A percentile compares a stretch with the other conserved stretches of the same genome.
phyloP scores from a whole-genome alignment of 2,329 filamentous ascomycete genomes.

The Lasiodiplodia citricola region DNA sequence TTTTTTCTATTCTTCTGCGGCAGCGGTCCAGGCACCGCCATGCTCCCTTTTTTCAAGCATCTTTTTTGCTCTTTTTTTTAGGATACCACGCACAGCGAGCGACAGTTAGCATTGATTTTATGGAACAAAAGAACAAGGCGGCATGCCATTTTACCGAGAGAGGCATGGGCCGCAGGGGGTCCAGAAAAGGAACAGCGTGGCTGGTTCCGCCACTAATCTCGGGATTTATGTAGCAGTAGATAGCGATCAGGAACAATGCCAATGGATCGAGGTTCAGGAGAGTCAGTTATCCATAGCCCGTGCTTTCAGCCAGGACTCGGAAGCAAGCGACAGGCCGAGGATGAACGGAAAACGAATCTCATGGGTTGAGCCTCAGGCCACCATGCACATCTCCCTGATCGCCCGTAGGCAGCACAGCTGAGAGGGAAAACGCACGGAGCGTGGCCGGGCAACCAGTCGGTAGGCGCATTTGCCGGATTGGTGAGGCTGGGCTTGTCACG shows the following conservation, averaged over 20 bases:
- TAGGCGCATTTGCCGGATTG: neutral
- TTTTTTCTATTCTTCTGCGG: constrained; percentile 1
- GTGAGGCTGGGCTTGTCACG: neutral
- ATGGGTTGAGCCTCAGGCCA: constrained; percentile 16
- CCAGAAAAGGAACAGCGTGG: constrained; percentile 5
- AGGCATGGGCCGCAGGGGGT: constrained; percentile 16
- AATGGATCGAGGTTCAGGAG: constrained; percentile 6
- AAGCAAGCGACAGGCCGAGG: neutral
- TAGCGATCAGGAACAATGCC: constrained; percentile 24
- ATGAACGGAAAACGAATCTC: constrained; percentile 4
- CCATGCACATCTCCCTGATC: neutral
- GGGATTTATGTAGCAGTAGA: constrained; percentile 26
- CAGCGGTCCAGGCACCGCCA: neutral
- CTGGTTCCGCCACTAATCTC: constrained; percentile 10
- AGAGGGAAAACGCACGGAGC: neutral
- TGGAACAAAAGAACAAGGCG: constrained; percentile 14
- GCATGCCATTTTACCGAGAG: constrained; percentile 24
- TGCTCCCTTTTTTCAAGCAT: constrained; percentile 6
- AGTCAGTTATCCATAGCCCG: neutral
- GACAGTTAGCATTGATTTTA: constrained; percentile 24
- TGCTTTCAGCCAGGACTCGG: constrained; percentile 7
- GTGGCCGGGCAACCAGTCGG: constrained; percentile 16
- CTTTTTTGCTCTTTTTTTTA: neutral
- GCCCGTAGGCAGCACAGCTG: neutral
- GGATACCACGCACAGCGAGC: constrained; percentile 27